A percentile compares a stretch with the other conserved stretches of the same genome.
Evolutionary conservation across 345 rosid species (phyloP).

Genomic region (Rhodomyrtus tomentosa): DNA sequence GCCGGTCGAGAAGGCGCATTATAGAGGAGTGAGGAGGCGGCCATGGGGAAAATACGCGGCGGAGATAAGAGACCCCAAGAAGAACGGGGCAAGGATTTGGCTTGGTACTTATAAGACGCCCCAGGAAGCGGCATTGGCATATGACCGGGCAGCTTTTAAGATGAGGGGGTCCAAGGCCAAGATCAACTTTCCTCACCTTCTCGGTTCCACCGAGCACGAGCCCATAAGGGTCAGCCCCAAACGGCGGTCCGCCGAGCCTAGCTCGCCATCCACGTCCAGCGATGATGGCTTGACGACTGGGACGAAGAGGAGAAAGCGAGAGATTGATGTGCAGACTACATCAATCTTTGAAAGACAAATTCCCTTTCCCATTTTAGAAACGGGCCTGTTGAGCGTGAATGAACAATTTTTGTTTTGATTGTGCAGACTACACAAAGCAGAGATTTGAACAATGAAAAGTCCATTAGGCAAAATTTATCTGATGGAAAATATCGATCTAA

Average conservation of each 20-base stretch:
- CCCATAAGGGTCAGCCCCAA: slow-evolving; percentile 22
- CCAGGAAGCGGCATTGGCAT: slow-evolving; percentile 42
- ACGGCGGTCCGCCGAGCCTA: slow-evolving; percentile 14
- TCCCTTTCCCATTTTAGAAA: not conserved
- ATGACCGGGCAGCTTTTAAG: slow-evolving; percentile 26
- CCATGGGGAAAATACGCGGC: slow-evolving; percentile 42
- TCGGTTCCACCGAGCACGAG: slow-evolving; percentile 14
- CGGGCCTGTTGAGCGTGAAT: not conserved
- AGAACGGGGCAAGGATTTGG: slow-evolving; percentile 36
- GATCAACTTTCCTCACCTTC: slow-evolving; percentile 25
- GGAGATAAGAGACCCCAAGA: slow-evolving; percentile 38
- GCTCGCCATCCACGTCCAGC: not conserved
- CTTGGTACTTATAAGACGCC: slow-evolving; percentile 32
- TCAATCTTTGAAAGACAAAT: not conserved
- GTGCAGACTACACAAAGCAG: not conserved
- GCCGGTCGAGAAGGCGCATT: not conserved
- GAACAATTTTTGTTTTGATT: not conserved
- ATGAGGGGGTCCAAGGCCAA: slow-evolving; percentile 33
- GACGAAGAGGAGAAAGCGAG: not conserved
- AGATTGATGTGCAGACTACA: not conserved
- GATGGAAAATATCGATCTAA: too few relatives aligned
- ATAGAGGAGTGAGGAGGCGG: slow-evolving; percentile 31
- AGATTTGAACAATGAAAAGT: too few relatives aligned
- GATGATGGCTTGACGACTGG: not conserved
- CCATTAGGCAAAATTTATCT: too few relatives aligned